Conservation (phyloP, 306 rosid species). For the Prunus padus region DNA sequence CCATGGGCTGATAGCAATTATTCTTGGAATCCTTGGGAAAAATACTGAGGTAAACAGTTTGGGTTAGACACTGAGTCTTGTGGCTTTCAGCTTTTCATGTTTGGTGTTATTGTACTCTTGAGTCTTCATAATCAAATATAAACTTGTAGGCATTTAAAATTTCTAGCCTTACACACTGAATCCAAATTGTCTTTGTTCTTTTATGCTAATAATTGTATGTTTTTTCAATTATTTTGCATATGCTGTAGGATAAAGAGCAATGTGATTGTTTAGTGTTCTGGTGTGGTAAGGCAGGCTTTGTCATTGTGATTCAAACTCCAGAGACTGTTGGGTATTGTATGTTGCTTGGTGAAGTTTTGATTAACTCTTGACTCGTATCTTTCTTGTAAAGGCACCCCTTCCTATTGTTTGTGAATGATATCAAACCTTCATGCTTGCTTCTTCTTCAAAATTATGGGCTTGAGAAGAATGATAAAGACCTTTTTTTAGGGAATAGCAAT, state of each 20-base stretch:
- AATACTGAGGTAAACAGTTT: constrained; percentile 69
- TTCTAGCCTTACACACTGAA: background rate
- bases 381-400: background rate
- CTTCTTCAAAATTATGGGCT: background rate
- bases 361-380: background rate
- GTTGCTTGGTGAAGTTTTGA: background rate
- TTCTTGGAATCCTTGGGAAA: constrained; percentile 82
- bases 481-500: no score
- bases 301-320: background rate
- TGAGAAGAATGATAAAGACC: no score
- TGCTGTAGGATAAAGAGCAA: background rate
- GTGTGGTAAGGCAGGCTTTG: background rate
- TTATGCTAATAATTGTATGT: no score
- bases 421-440: background rate
- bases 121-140: background rate
- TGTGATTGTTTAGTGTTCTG: background rate
- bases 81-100: background rate
- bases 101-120: background rate
- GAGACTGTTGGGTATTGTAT: background rate
- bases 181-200: no score
- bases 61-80: constrained; percentile 2
- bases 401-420: background rate
- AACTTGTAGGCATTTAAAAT: background rate
- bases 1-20: constrained; percentile 63
- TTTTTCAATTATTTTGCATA: no score